Base-by-base conservation (phyloP, 768 basidiomycete genomes). In the Naganishia randhawae region DNA sequence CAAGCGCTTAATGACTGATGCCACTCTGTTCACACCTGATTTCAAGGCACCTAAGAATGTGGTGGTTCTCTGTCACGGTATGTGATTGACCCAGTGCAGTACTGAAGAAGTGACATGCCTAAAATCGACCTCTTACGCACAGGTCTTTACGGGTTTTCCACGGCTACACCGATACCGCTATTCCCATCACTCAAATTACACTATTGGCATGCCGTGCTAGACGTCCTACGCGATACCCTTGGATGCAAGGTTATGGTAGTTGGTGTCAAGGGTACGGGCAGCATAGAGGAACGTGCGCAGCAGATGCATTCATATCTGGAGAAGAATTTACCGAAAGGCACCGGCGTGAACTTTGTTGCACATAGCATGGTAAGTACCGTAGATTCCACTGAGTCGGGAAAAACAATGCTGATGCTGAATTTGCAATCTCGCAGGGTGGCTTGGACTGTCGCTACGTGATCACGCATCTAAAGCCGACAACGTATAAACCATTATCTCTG, bases 231-330 rank as follows among this genome's bases (percentile, higher is more conserved):
- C 66, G 84, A 89, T 63, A 89, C 84, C 70, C 83, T 98, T 14
- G 90, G 91, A 16, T 93, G 91, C 29, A 91, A 97, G 70, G 93
- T 98, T n/a, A 86, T 97, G 66, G 91, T 98, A 19, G 94, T 95
- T 0, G 87, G 89, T 0, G 96, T 98, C 22, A 95, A 96, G 48
- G 87, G 89, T 3, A 97, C 94, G 17, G 96, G 93, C 4, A 93
- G 91, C 0, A 88, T 99, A 64, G 81, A 85, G 14, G 88, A 89
- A 13, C 87, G 96, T 22, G 89, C 93, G 0, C 83, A 87, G 63
- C 84, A 83, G 51, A 82, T 99, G 71, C 85, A 98, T 78, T 83
- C 83, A 27, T 86, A 89, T 72, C 84, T 99, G 13, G 83, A 86
- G 66, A 76, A 82, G 14, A 87, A 83, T 53, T 86, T 88, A 3